Conservation (phyloP, 2,329 filamentous ascomycete genomes). For the Colletotrichum tropicicola region DNA sequence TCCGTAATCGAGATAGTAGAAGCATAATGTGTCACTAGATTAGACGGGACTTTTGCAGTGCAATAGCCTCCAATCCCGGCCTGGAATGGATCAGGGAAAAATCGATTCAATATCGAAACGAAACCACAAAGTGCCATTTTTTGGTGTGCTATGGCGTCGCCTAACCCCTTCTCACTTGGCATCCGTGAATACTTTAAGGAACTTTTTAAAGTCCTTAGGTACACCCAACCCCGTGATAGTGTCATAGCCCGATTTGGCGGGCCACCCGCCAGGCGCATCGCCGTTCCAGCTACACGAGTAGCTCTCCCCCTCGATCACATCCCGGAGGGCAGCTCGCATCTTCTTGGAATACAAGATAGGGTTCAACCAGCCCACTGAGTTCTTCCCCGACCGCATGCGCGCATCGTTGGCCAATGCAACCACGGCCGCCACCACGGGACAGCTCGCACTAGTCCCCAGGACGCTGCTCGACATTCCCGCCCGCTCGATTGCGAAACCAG, state of each 20-base stretch:
- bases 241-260: constrained; percentile 55
- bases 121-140: too few relatives aligned
- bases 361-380: constrained; percentile 63
- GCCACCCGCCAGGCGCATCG: constrained; percentile 50
- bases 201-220: constrained; percentile 50
- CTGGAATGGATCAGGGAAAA: too few relatives aligned
- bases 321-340: constrained; percentile 48
- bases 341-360: constrained; percentile 52
- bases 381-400: constrained; percentile 57
- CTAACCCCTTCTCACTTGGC: too few relatives aligned
- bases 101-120: too few relatives aligned
- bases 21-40: neutral
- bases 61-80: too few relatives aligned
- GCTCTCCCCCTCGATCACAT: constrained; percentile 51
- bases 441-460: constrained; percentile 59
- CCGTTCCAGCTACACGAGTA: constrained; percentile 49
- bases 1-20: neutral
- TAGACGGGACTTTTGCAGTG: too few relatives aligned
- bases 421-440: constrained; percentile 63
- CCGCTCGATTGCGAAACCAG: constrained; percentile 57
- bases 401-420: constrained; percentile 64
- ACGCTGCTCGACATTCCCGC: constrained; percentile 39
- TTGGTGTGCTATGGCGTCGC: too few relatives aligned
- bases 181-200: constrained; percentile 34
- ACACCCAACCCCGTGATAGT: constrained; percentile 60